phyloP scores from a whole-genome alignment of 2,329 filamentous ascomycete genomes.

The Rosellinia necatrix region DNA sequence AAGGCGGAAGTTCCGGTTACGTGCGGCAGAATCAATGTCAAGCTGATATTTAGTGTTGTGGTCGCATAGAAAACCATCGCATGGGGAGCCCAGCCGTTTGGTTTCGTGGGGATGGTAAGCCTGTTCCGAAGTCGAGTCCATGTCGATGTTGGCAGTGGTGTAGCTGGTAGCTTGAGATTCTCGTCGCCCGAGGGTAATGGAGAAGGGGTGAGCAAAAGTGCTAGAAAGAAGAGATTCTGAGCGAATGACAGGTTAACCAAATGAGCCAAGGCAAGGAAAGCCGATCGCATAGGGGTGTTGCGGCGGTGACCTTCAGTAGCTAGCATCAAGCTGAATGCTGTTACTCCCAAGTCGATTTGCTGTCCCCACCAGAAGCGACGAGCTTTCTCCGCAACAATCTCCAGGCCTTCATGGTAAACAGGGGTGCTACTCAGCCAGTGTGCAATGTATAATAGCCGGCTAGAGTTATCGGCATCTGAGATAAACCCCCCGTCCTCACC shows the following conservation, averaged over 20 bases:
- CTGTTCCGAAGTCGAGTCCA: constrained; percentile 38
- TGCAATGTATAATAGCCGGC: constrained; percentile 46
- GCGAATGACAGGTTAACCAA: constrained; percentile 64
- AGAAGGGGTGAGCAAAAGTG: constrained; percentile 59
- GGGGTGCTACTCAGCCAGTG: constrained; percentile 60
- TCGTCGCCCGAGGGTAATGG: constrained; percentile 44
- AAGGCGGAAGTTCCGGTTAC: constrained; percentile 49
- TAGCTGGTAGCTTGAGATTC: constrained; percentile 36
- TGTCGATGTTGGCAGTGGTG: constrained; percentile 38
- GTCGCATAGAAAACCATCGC: constrained; percentile 43
- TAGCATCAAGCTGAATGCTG: constrained; percentile 61
- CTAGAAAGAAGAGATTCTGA: constrained; percentile 66
- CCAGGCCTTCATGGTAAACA: constrained; percentile 56
- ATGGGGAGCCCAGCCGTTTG: constrained; percentile 50
- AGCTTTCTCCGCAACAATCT: constrained; percentile 58
- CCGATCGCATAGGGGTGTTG: constrained; percentile 58
- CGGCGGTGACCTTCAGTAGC: constrained; percentile 63
- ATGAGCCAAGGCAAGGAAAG: constrained; percentile 63
- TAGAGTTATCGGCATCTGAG: constrained; percentile 35
- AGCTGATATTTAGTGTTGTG: constrained; percentile 43
- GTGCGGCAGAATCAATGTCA: constrained; percentile 46
- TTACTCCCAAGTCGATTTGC: constrained; percentile 59
- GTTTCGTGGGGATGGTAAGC: constrained; percentile 47
- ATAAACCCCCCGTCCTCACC: constrained; percentile 26
- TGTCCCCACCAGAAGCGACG: constrained; percentile 66